Evolutionary conservation across 164 flowering plant species (phyloP).

Genomic region (Liquidambar formosana): DNA sequence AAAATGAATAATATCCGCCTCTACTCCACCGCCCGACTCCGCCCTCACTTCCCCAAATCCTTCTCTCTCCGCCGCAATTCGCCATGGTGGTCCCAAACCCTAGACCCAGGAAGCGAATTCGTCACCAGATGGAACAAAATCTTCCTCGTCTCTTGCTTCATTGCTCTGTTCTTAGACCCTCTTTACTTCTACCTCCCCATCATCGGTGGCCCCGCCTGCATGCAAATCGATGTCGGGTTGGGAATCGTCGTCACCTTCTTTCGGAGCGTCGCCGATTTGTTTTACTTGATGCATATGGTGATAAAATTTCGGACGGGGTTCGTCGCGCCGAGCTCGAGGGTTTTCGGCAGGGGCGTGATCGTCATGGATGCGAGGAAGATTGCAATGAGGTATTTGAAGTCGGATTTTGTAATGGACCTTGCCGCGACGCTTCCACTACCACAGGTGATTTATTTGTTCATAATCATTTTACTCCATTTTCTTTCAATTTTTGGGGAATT

Average conservation of each 20-base stretch:
- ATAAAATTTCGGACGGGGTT: conserved; percentile 53
- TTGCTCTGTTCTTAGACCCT: conserved; percentile 56
- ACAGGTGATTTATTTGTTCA: conserved; percentile 29
- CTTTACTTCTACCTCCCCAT: conserved; percentile 47
- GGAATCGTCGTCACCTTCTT: conserved; percentile 35
- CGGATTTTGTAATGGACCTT: conserved; percentile 43
- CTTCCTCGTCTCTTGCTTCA: conserved; percentile 39
- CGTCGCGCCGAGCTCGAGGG: conserved; percentile 40
- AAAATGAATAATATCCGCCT: conserved; percentile 9
- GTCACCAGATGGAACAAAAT: conserved; percentile 48
- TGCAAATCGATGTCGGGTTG: conserved; percentile 27
- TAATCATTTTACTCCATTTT: background rate
- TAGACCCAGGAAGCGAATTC: conserved; percentile 43
- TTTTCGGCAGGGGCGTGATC: conserved; percentile 55
- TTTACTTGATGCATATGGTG: conserved; percentile 40
- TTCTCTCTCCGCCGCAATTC: conserved; percentile 21
- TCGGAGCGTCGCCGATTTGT: conserved; percentile 42
- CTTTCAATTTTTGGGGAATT: no score
- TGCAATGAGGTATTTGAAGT: conserved; percentile 40
- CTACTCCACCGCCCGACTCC: conserved; percentile 1
- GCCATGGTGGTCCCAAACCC: conserved; percentile 43
- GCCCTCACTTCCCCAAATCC: conserved; percentile 13
- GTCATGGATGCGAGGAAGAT: conserved; percentile 43
- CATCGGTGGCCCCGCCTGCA: conserved; percentile 35
- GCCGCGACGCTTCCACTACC: conserved; percentile 62